phyloP scores from a whole-genome alignment of 2,329 filamentous ascomycete species.

The Nigrograna mackinnonii region DNA sequence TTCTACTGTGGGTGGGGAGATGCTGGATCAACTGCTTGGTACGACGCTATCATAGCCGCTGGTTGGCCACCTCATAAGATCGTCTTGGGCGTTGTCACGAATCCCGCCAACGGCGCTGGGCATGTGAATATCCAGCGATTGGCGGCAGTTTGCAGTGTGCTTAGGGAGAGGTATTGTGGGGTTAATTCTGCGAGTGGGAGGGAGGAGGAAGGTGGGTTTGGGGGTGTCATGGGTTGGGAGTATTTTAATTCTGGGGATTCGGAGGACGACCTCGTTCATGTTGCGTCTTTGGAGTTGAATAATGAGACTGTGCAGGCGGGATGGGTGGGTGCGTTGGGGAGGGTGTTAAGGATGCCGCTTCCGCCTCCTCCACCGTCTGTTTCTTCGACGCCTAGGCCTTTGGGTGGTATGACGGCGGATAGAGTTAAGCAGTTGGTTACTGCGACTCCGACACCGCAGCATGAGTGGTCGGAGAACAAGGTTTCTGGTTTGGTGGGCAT shows the following conservation, averaged over 20 bases:
- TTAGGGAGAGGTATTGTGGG: conserved; percentile 62
- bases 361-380: conserved; percentile 19
- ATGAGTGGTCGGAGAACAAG: conserved; percentile 43
- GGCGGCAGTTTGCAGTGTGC: conserved; percentile 57
- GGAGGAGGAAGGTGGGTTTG: conserved; percentile 67
- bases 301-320: conserved; percentile 32
- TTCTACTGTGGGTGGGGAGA: conserved; percentile 93
- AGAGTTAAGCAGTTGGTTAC: conserved; percentile 35
- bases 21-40: conserved; percentile 55
- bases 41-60: conserved; percentile 57
- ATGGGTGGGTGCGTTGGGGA: conserved; percentile 74
- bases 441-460: conserved; percentile 12
- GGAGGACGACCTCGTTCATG: conserved; percentile 30
- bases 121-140: conserved; percentile 62
- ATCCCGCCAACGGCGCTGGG: conserved; percentile 71
- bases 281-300: conserved; percentile 19
- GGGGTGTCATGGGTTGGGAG: conserved; percentile 94
- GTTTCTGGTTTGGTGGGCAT: conserved; percentile 48
- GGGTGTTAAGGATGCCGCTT: conserved; percentile 37
- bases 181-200: too few species aligned
- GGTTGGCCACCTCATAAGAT: conserved; percentile 77
- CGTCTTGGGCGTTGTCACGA: conserved; percentile 81
- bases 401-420: conserved; percentile 25
- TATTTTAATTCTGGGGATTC: conserved; percentile 74
- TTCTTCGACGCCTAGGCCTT: conserved; percentile 15